A percentile compares a stretch with the other conserved stretches of the same genome.
phyloP scores from a whole-genome alignment of 768 basidiomycete genomes.

The Holtermannia corniformis region DNA sequence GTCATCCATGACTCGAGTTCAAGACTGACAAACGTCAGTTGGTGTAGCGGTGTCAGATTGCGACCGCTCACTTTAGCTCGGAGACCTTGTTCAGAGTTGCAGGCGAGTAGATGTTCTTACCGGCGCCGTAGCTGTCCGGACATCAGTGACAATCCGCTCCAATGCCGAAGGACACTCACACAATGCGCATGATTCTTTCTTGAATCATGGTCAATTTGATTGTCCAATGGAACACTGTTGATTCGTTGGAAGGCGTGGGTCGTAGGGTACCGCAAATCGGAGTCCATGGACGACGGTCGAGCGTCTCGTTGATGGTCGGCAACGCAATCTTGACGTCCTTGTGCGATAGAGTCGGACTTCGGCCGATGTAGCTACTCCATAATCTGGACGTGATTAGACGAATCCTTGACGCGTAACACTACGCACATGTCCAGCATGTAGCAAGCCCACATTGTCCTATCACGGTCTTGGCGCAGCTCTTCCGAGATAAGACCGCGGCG shows the following conservation, averaged over 20 bases:
- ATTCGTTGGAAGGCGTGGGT: neutral
- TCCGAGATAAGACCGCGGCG: slow-evolving; percentile 5
- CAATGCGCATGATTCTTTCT: slow-evolving; percentile 4
- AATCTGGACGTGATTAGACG: slow-evolving; percentile 4
- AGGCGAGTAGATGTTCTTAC: neutral
- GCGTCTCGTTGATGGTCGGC: slow-evolving; percentile 2
- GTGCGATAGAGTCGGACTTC: slow-evolving; percentile 2
- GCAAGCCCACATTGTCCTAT: slow-evolving; percentile 8
- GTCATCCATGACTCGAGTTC: slow-evolving; percentile 2
- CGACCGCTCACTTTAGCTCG: neutral
- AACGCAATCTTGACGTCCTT: slow-evolving; percentile 3
- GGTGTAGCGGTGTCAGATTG: neutral
- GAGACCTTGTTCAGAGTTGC: neutral
- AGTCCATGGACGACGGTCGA: slow-evolving; percentile 1
- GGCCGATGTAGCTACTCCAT: slow-evolving; percentile 21
- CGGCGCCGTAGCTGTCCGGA: neutral
- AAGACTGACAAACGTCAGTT: neutral
- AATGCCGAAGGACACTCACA: neutral
- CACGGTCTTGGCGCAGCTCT: slow-evolving; percentile 4
- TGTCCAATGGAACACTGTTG: slow-evolving; percentile 3
- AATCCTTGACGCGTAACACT: neutral
- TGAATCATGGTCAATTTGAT: slow-evolving; percentile 7
- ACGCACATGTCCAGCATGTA: slow-evolving; percentile 24
- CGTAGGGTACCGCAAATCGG: neutral
- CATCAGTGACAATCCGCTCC: neutral